These are phyloP conservation scores for Allium sativum DNA, from an alignment of 106 monocot species.

Conservation along the genomic window DNA sequence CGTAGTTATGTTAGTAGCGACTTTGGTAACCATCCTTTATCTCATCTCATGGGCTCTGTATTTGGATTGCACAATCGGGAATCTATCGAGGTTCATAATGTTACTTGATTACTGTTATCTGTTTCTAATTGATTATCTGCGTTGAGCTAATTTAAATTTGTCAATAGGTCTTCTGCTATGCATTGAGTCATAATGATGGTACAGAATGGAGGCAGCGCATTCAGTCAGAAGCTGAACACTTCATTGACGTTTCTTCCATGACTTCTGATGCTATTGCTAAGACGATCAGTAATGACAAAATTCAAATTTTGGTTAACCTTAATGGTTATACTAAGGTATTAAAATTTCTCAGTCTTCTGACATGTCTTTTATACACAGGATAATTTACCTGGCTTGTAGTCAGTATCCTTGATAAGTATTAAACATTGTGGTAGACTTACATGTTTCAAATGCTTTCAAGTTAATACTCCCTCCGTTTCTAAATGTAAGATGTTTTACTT, in stretches of 20 bases:
- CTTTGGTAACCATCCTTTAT: constrained; percentile 96
- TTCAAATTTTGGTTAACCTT: constrained; percentile 92
- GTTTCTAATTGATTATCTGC: neutral
- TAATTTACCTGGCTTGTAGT: too few species aligned
- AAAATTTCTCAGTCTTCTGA: neutral
- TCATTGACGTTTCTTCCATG: constrained; percentile 80
- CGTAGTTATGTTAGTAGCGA: constrained; percentile 97
- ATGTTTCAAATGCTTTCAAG: too few species aligned
- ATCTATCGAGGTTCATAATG: constrained; percentile 62
- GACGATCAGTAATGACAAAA: constrained; percentile 79
- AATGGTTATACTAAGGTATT: constrained; percentile 98
- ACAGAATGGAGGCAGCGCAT: constrained; percentile 92
- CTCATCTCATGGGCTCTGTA: constrained; percentile 96
- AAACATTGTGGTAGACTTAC: too few species aligned
- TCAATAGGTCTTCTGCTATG: constrained; percentile 91
- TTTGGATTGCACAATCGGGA: constrained; percentile 91
- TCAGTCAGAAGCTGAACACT: constrained; percentile 81
- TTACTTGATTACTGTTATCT: neutral
- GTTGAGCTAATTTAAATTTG: neutral
- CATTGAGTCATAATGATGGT: constrained; percentile 92
- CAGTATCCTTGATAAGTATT: too few species aligned
- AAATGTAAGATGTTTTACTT: too few species aligned
- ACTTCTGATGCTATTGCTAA: constrained; percentile 86
- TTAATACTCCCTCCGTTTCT: too few species aligned
- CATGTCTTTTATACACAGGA: too few species aligned